Conservation (phyloP, 805 yeast genomes). For the Ogataea wickerhamii region DNA sequence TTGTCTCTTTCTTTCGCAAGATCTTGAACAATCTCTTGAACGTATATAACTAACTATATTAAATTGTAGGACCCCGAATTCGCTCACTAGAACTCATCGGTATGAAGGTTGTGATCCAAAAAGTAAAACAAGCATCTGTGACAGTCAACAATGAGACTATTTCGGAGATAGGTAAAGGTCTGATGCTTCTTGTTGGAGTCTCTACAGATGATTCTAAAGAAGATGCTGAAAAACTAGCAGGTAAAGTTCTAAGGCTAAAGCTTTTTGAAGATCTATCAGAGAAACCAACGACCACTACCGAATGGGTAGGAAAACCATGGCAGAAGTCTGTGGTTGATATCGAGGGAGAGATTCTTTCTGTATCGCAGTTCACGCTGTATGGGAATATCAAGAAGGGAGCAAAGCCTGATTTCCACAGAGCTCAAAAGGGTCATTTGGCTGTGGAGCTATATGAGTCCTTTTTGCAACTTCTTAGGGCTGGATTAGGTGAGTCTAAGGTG, state of each 20-base stretch:
- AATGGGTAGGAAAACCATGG: conserved; percentile 73
- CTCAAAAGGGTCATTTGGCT: conserved; percentile 74
- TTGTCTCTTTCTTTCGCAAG: too few species aligned
- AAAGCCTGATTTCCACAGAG: conserved; percentile 91
- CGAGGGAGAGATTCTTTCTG: conserved; percentile 72
- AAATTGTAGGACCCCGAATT: too few species aligned
- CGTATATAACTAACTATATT: too few species aligned
- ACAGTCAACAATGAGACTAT: conserved; percentile 69
- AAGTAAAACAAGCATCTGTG: conserved; percentile 86
- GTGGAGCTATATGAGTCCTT: conserved; percentile 50
- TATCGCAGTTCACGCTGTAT: conserved; percentile 88
- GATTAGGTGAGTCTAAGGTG: conserved; percentile 62
- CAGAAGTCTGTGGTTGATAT: conserved; percentile 61
- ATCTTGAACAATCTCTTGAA: too few species aligned
- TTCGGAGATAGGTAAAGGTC: conserved; percentile 73
- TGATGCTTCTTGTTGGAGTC: conserved; percentile 81
- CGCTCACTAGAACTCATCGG: too few species aligned
- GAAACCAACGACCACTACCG: conserved; percentile 40
- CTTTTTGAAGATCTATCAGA: conserved; percentile 59
- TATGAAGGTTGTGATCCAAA: conserved; percentile 90
- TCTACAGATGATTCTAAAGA: conserved; percentile 70
- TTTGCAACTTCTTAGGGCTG: conserved; percentile 41
- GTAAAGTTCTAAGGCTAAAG: conserved; percentile 61
- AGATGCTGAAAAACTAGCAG: conserved; percentile 67
- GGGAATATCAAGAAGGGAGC: conserved; percentile 87